Evolutionary conservation across 2,329 filamentous ascomycete genomes (phyloP).

Genomic region (Atkinsonella texensis): DNA sequence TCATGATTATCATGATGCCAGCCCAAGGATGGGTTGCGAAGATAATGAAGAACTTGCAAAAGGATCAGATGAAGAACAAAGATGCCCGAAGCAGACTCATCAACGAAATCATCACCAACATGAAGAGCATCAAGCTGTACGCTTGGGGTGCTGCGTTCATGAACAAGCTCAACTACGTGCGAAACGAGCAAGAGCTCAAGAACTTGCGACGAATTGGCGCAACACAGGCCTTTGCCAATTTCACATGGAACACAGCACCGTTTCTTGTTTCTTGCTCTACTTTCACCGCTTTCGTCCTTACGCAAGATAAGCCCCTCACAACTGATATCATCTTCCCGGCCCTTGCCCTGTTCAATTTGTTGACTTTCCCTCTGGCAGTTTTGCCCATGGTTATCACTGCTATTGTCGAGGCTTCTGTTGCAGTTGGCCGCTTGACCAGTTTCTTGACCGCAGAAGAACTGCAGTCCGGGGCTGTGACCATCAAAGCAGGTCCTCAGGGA

Average conservation of each 20-base stretch:
- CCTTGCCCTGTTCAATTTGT: slow-evolving; percentile 82
- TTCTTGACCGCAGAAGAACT: slow-evolving; percentile 85
- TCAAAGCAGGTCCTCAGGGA: slow-evolving; percentile 58
- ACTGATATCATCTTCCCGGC: slow-evolving; percentile 96
- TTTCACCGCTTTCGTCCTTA: slow-evolving; percentile 87
- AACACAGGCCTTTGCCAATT: slow-evolving; percentile 87
- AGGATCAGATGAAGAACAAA: slow-evolving; percentile 98
- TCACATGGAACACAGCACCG: slow-evolving; percentile 94
- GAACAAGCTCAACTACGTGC: slow-evolving; percentile 90
- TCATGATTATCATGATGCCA: slow-evolving; percentile 97
- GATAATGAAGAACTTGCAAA: slow-evolving; percentile 89
- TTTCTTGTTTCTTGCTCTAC: slow-evolving; percentile 97
- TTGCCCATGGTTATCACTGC: slow-evolving; percentile 97
- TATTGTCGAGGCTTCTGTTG: slow-evolving; percentile 91
- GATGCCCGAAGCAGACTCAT: slow-evolving; percentile 85
- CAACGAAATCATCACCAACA: slow-evolving; percentile 97
- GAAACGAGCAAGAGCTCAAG: slow-evolving; percentile 91
- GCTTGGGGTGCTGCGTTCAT: slow-evolving; percentile 97
- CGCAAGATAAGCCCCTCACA: slow-evolving; percentile 66
- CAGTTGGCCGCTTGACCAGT: slow-evolving; percentile 70
- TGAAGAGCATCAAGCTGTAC: slow-evolving; percentile 99
- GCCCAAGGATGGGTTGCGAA: slow-evolving; percentile 85
- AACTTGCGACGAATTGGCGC: slow-evolving; percentile 94
- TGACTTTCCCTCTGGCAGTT: slow-evolving; percentile 88
- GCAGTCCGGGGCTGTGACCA: slow-evolving; percentile 67